These are phyloP conservation scores for Diaporthe nobilis DNA, from an alignment of 2,329 filamentous ascomycete species.

Conservation along the genomic window DNA sequence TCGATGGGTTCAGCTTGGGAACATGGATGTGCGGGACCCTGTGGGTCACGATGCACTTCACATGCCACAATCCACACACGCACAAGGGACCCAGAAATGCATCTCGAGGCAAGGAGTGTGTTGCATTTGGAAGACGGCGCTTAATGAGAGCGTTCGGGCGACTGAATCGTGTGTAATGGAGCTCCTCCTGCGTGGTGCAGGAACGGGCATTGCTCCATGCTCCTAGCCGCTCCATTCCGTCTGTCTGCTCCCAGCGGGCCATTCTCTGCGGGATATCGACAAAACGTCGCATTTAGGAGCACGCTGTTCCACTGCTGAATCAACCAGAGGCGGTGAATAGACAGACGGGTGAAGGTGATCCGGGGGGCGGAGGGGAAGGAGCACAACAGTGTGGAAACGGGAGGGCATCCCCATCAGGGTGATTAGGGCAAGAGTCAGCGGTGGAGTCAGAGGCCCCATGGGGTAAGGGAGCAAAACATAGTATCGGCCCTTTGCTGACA, in stretches of 20 bases:
- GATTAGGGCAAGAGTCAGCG: constrained; percentile 15
- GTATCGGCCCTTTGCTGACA: constrained; percentile 11
- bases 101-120: background rate
- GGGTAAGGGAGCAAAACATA: constrained; percentile 24
- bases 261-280: background rate
- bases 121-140: background rate
- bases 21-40: background rate
- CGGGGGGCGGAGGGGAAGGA: background rate
- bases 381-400: constrained; percentile 6
- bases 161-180: constrained; percentile 21
- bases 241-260: background rate
- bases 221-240: background rate
- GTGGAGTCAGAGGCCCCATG: constrained; percentile 26
- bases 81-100: background rate
- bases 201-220: background rate
- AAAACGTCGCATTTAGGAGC: background rate
- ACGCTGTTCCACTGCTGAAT: background rate
- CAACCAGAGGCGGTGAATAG: constrained; percentile 16
- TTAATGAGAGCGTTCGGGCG: background rate
- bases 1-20: background rate
- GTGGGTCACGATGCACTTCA: background rate
- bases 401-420: constrained; percentile 27
- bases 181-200: constrained; percentile 12
- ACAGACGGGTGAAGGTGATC: constrained; percentile 4
- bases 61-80: background rate